These are phyloP conservation scores for Colletotrichum shisoi DNA, from an alignment of 2,329 filamentous ascomycete species.

Conservation along the genomic window DNA sequence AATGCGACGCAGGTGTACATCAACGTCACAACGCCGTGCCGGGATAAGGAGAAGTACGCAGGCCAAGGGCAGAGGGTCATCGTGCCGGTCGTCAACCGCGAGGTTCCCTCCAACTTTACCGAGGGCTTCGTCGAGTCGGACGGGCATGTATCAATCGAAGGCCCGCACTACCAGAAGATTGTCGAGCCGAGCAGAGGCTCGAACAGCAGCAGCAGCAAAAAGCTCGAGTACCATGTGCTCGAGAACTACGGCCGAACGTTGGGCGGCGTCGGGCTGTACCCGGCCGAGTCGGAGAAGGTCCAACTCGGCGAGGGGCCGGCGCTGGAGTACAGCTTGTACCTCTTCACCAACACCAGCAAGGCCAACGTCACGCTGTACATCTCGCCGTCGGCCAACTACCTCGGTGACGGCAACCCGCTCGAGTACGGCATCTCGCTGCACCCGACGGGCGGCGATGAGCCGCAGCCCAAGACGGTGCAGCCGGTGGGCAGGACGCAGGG, in stretches of 20 bases:
- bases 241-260: conserved; percentile 65
- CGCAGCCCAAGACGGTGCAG: conserved; percentile 49
- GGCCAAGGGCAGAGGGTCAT: conserved; percentile 57
- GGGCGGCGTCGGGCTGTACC: conserved; percentile 65
- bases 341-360: conserved; percentile 62
- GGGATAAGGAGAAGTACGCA: conserved; percentile 53
- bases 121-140: conserved; percentile 70
- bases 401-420: conserved; percentile 58
- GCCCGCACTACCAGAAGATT: conserved; percentile 59
- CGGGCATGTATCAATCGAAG: conserved; percentile 63
- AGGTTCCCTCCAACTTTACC: conserved; percentile 60
- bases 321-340: conserved; percentile 68
- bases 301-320: conserved; percentile 59
- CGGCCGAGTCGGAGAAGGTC: conserved; percentile 60
- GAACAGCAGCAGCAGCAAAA: conserved; percentile 22
- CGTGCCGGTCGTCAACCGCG: conserved; percentile 62
- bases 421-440: conserved; percentile 61
- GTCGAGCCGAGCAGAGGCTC: conserved; percentile 42
- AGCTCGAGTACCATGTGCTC: conserved; percentile 59
- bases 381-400: conserved; percentile 62
- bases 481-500: conserved; percentile 55
- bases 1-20: conserved; percentile 59
- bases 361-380: conserved; percentile 58
- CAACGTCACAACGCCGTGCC: conserved; percentile 60
- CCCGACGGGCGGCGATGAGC: conserved; percentile 47